A percentile compares a stretch with the other conserved stretches of the same genome.
Conservation (phyloP, 805 yeast genomes). For the Saccharomycopsis synnaedendra region DNA sequence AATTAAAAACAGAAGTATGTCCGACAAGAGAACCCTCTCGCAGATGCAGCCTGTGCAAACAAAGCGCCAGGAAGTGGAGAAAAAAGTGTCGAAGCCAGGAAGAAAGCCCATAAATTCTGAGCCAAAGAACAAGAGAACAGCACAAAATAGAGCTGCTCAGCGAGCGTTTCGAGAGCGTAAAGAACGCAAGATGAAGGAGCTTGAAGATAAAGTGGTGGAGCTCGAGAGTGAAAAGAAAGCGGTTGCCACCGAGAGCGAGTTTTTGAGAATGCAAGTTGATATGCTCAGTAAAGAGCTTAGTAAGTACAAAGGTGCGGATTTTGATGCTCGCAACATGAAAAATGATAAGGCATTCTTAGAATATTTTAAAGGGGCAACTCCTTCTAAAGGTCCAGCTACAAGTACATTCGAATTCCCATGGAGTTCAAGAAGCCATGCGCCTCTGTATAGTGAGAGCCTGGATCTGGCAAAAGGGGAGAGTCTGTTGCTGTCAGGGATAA, state of each 20-base stretch:
- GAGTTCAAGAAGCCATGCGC: conserved; percentile 4
- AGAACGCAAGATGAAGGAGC: conserved; percentile 74
- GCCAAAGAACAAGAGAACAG: conserved; percentile 82
- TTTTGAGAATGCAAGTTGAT: conserved; percentile 65
- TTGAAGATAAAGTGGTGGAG: conserved; percentile 64
- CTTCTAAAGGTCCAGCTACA: background rate
- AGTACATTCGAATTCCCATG: conserved; percentile 13
- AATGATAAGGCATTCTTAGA: conserved; percentile 14
- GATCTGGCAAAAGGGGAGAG: conserved; percentile 8
- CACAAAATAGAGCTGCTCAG: conserved; percentile 98
- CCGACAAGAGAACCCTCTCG: conserved; percentile 7
- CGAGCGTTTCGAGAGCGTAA: conserved; percentile 93
- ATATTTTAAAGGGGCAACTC: background rate
- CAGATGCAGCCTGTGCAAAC: conserved; percentile 15
- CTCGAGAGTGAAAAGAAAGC: conserved; percentile 64
- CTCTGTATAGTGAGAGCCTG: conserved; percentile 8
- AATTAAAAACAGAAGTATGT: too few relatives aligned
- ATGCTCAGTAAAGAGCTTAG: conserved; percentile 61
- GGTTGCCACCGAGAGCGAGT: conserved; percentile 60
- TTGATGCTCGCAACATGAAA: background rate
- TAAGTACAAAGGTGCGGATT: conserved; percentile 34
- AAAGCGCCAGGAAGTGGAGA: conserved; percentile 20
- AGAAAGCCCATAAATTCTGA: conserved; percentile 68
- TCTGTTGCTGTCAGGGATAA: conserved; percentile 9
- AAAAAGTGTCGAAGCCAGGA: conserved; percentile 46